phyloP scores from a whole-genome alignment of 2,329 filamentous ascomycete species.

The Aspergillus quadricinctus region DNA sequence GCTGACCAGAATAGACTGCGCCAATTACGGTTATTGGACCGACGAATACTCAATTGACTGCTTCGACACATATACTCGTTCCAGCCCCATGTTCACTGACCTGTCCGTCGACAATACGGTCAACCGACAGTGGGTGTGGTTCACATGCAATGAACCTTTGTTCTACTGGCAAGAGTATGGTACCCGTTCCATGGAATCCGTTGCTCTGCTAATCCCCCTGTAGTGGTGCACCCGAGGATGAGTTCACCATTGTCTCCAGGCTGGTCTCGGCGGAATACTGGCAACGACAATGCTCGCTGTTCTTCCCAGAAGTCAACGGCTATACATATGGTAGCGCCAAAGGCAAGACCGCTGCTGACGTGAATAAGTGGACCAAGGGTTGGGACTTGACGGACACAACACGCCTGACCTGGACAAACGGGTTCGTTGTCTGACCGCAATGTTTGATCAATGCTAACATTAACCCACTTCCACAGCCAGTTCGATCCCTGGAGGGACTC shows the following conservation, averaged over 20 bases:
- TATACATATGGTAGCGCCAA: constrained; percentile 47
- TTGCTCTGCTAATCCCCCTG: constrained; percentile 32
- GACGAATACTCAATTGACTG: constrained; percentile 45
- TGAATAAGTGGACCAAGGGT: constrained; percentile 54
- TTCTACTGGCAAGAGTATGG: constrained; percentile 53
- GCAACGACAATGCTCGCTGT: constrained; percentile 52
- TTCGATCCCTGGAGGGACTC: constrained; percentile 58
- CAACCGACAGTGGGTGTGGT: constrained; percentile 57
- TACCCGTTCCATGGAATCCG: not conserved
- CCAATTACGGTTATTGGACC: constrained; percentile 47
- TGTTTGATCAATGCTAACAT: not conserved
- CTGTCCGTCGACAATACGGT: constrained; percentile 42
- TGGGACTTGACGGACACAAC: constrained; percentile 51
- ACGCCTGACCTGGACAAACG: constrained; percentile 56
- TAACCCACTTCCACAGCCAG: constrained; percentile 31
- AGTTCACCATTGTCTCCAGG: constrained; percentile 49
- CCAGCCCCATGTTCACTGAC: constrained; percentile 50
- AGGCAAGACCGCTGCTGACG: constrained; percentile 44
- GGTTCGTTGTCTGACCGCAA: constrained; percentile 25
- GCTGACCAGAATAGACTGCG: constrained; percentile 38
- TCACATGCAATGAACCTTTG: constrained; percentile 61
- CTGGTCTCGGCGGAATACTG: constrained; percentile 51
- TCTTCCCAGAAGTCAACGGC: constrained; percentile 51
- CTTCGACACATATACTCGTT: constrained; percentile 50
- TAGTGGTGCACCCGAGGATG: constrained; percentile 45